Conservation (phyloP, 345 rosid species). For the Eucalyptus regnans region DNA sequence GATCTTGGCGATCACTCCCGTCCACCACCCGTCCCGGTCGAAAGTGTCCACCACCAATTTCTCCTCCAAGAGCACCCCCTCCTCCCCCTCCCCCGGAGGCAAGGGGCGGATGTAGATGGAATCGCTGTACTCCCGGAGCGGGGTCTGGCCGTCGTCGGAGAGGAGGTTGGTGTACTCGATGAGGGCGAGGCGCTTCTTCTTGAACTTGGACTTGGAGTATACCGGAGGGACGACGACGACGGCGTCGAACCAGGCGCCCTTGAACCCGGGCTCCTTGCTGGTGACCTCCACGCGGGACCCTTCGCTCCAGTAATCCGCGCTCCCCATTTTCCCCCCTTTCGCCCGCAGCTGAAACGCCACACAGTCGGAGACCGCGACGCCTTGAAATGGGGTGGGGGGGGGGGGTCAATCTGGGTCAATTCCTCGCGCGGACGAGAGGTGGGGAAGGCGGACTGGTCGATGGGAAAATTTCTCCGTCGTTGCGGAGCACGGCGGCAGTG, state of each 20-base stretch:
- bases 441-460: background rate
- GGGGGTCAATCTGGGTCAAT: background rate
- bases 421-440: background rate
- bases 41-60: slow-evolving; percentile 10
- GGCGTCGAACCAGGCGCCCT: slow-evolving; percentile 1
- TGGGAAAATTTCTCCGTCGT: too few species aligned
- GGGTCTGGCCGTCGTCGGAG: background rate
- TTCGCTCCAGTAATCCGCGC: background rate
- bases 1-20: background rate
- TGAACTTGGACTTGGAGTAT: background rate
- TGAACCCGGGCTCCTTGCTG: background rate
- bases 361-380: background rate
- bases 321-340: background rate
- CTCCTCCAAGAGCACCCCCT: background rate
- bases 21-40: slow-evolving; percentile 20
- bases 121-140: background rate
- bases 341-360: too few species aligned
- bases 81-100: background rate
- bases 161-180: background rate
- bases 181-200: background rate
- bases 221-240: background rate
- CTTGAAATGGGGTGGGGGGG: too few species aligned
- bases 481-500: background rate
- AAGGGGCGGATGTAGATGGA: background rate
- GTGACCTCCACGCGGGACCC: slow-evolving; percentile 2